Percentiles rank a stretch among this genome's conserved stretches.
phyloP scores from a whole-genome alignment of 441 rosid genomes.

The Brassica hybrid region DNA sequence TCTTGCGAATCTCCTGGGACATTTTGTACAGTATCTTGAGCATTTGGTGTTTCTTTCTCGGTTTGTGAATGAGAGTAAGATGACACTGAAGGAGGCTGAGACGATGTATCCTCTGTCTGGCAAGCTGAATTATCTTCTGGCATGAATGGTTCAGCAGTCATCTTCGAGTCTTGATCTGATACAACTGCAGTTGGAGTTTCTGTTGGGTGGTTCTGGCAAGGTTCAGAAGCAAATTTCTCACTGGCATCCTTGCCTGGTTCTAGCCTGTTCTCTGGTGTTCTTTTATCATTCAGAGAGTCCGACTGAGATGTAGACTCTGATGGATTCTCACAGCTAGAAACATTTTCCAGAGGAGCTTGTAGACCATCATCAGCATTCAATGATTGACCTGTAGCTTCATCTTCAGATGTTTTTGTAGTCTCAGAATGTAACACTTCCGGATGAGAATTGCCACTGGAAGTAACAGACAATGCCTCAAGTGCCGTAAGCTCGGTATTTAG shows the following conservation, averaged over 20 bases:
- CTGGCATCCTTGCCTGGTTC: constrained; percentile 40
- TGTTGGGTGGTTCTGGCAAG: constrained; percentile 40
- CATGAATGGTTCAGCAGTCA: constrained; percentile 41
- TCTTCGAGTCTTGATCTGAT: constrained; percentile 46
- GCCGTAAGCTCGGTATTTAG: constrained; percentile 2
- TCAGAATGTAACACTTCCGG: constrained; percentile 46
- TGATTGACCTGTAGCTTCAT: constrained; percentile 21
- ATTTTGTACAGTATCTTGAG: constrained; percentile 14
- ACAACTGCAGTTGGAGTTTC: constrained; percentile 43
- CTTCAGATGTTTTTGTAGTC: constrained; percentile 46
- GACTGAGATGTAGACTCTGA: no score
- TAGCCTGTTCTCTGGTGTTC: constrained; percentile 35
- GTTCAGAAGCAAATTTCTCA: constrained; percentile 43
- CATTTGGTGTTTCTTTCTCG: constrained; percentile 40
- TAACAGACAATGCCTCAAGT: constrained; percentile 34
- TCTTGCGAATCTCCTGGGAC: constrained; percentile 18
- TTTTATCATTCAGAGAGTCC: constrained; percentile 14
- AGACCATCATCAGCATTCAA: constrained; percentile 11
- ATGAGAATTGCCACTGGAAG: constrained; percentile 35
- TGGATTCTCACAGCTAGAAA: constrained; percentile 26
- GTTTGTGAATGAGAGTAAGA: constrained; percentile 43
- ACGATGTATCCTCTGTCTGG: constrained; percentile 40
- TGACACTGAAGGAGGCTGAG: constrained; percentile 40
- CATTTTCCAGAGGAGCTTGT: constrained; percentile 13
- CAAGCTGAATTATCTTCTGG: constrained; percentile 46